Evolutionary conservation across 148 eudicot genomes (phyloP), one percentile per base, ranked within the genome.

Genomic region (Fagopyrum homotropicum): DNA sequence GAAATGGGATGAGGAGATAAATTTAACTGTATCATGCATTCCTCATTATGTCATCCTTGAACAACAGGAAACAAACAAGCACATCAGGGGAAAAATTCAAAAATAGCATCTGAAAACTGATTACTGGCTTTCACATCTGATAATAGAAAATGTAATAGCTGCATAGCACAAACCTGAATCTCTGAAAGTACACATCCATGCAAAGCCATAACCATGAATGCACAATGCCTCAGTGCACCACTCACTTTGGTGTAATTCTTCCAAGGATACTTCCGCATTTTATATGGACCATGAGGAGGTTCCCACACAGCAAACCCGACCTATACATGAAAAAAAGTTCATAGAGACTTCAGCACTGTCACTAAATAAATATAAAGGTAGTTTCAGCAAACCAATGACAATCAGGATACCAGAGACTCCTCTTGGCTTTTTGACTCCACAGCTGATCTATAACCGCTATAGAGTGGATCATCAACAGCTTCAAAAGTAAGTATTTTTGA

Each of bases 231-330:
- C 68, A 93, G 77, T 10, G 97, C 95, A 74, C 95, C 97, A 74
- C 93, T 85, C 19, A 91, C 85, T 86, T 88, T 94, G 49, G 85
- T 85, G 77, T 87, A 91, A 81, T 80, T 84, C 76, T 76, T 86
- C 98, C 97, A 94, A 46, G 98, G 98, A 84, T 94, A 94, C 12
- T 80, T 74, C 19, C 80, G 80, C 89, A 74, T 86, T 73, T 84
- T 91, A 85, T 91, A 91, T 48, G 83, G 95, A 30, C 98, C 97
- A 72, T 94, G 98, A 70, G 98, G 97, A 63, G 95, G 97, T 73
- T 94, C 98, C 97, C 98, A 94, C 73, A 88, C 74, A 51, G 98
- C 98, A 82, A 94, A 94, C 54, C 91, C 91, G 45, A 91, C 81
- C 97, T 94, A 26, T 82, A 71, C 14, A n/a, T 43, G 7, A 45